These are phyloP conservation scores for Coemansia sp. DNA, from an alignment of 192 early-diverging fungal genomes.

Conservation along the genomic window DNA sequence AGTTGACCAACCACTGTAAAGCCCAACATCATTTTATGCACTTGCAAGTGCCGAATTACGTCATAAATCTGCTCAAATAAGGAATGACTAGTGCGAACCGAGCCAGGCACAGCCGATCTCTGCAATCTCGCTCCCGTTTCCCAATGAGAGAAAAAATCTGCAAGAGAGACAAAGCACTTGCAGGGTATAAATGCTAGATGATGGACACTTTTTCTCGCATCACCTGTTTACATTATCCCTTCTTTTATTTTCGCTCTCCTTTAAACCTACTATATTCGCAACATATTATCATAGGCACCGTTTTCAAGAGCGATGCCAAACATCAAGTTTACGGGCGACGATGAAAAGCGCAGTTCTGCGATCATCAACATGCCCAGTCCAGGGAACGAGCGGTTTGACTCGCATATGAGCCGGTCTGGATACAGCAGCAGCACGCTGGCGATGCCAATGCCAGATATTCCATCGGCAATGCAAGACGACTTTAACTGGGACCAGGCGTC, in stretches of 20 bases:
- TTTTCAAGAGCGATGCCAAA: conserved; percentile 14
- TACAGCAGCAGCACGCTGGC: conserved; percentile 31
- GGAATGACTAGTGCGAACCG: background rate
- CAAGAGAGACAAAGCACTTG: conserved; percentile 51
- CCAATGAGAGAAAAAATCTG: conserved; percentile 56
- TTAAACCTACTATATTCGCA: background rate
- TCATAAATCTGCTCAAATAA: background rate
- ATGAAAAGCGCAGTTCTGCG: conserved; percentile 17
- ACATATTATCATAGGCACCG: background rate
- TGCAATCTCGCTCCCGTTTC: background rate
- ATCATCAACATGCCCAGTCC: conserved; percentile 41
- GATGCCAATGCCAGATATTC: conserved; percentile 43
- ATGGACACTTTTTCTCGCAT: background rate
- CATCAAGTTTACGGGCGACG: conserved; percentile 15
- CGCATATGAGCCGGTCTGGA: conserved; percentile 8
- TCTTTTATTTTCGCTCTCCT: background rate
- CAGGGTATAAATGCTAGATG: conserved; percentile 12
- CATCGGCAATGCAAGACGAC: conserved; percentile 41
- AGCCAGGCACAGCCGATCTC: background rate
- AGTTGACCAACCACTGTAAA: no score
- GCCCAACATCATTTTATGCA: no score
- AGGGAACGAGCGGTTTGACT: conserved; percentile 1
- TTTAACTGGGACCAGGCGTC: conserved; percentile 51
- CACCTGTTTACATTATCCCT: background rate
- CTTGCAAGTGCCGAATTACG: background rate